Evolutionary conservation across 1,284 basidiomycete genomes (phyloP).

Genomic region (Boletus mariae): DNA sequence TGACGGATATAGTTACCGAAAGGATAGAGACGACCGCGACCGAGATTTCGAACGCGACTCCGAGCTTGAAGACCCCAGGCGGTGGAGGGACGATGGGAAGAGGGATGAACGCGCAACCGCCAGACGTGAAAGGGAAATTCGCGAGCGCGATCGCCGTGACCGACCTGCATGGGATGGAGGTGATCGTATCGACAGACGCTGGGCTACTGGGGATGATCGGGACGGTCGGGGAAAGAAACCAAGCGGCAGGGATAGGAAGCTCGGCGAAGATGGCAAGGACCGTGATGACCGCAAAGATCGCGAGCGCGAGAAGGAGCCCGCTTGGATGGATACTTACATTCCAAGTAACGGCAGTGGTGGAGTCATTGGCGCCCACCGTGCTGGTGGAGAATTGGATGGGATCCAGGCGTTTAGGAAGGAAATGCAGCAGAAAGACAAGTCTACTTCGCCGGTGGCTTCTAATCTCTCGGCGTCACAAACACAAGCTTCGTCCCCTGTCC

Average conservation of each 20-base stretch:
- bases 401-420: conserved; percentile 90
- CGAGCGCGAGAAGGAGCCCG: conserved; percentile 79
- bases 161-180: conserved; percentile 40
- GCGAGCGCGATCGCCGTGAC: conserved; percentile 46
- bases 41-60: conserved; percentile 40
- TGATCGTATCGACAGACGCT: conserved; percentile 46
- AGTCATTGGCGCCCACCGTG: conserved; percentile 51
- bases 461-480: conserved; percentile 20
- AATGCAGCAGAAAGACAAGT: conserved; percentile 74
- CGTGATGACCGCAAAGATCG: conserved; percentile 52
- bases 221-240: conserved; percentile 58
- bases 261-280: conserved; percentile 52
- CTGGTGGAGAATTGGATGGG: conserved; percentile 71
- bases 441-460: conserved; percentile 10
- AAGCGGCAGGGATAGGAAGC: conserved; percentile 56
- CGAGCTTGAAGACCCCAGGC: conserved; percentile 57
- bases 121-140: conserved; percentile 48
- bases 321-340: conserved; percentile 90
- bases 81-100: conserved; percentile 78
- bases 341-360: conserved; percentile 54
- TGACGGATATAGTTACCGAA: conserved; percentile 28
- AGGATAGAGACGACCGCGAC: conserved; percentile 37
- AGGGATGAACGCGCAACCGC: conserved; percentile 66
- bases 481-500: conserved; percentile 28
- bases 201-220: conserved; percentile 59